Base-by-base conservation (phyloP, 1,139 yeast species). In the Debaryomyces subglobosus region DNA sequence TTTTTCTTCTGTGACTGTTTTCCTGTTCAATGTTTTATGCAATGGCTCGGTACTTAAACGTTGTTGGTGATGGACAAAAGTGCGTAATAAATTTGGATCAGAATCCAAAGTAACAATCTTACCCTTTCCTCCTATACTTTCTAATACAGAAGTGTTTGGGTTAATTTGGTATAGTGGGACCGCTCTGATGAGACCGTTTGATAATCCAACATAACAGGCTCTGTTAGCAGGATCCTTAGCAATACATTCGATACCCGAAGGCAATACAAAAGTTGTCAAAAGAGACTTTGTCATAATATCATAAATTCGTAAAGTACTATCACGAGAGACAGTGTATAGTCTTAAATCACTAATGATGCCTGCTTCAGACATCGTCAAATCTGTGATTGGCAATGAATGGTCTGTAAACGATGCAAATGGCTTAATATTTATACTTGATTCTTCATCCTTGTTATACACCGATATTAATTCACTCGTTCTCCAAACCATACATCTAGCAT, bases 141-240 rank as follows among this genome's bases (percentile, higher is more conserved):
- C 86, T 53, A 82, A 67, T 10, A 74, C 68, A 38, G 71, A 67
- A 13, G 75, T 71, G 42, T 67, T 64, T 2, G 68, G 63, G 51
- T 78, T 74, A 34, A 80, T 69, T 20, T 67, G 66, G 65, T 82
- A 89, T 48, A 89, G 64, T 13, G 85, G 80, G 10, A 89, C 74
- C 21, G 72, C 65, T 55, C 86, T 73, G 37, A 89, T 79, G 16
- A 68, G 60, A 12, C 97, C 97, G 52, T 82, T 77, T 2, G 68
- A 61, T 29, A 86, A 68, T 2, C 97, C 98, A 3, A 79, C 82
- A 63, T 88, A 94, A 0, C 88, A 53, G 1, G 84, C 78, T 55
- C 98, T 75, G 58, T 85, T 90, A 0, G 94, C 89, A 0, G 96
- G 92, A 63, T 94, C 99, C n/a, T 81, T 69, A 0, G 84, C 77